These are phyloP conservation scores for Cymbopogon flexuosus DNA, from an alignment of 202 grass and related monocot species.

Conservation along the genomic window DNA sequence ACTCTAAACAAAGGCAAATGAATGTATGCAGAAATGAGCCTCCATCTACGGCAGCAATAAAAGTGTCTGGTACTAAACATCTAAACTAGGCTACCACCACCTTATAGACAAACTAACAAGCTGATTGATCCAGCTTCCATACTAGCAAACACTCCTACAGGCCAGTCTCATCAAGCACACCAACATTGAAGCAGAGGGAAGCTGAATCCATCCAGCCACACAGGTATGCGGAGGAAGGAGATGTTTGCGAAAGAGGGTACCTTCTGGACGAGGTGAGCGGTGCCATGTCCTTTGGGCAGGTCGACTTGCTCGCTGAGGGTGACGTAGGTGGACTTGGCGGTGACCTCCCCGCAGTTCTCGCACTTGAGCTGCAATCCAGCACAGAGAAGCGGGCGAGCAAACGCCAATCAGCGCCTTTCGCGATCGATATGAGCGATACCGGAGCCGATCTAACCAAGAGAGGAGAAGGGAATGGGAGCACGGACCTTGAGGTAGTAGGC, in stretches of 20 bases:
- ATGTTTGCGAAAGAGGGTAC: background rate
- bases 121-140: background rate
- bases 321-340: constrained; percentile 66
- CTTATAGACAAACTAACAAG: background rate
- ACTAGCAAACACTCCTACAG: background rate
- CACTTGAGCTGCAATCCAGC: constrained; percentile 58
- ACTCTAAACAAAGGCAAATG: background rate
- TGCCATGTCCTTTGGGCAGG: constrained; percentile 57
- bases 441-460: background rate
- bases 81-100: background rate
- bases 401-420: background rate
- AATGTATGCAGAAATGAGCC: background rate
- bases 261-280: constrained; percentile 84
- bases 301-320: constrained; percentile 59
- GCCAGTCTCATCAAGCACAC: background rate
- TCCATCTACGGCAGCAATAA: background rate
- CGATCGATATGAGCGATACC: background rate
- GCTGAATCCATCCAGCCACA: background rate
- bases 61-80: background rate
- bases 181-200: background rate
- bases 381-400: background rate
- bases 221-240: background rate
- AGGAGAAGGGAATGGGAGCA: background rate
- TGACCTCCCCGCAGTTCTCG: constrained; percentile 83
- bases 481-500: constrained; percentile 82